These are phyloP conservation scores for Fusarium beomiforme DNA, from an alignment of 2,329 filamentous ascomycete genomes.

Conservation along the genomic window DNA sequence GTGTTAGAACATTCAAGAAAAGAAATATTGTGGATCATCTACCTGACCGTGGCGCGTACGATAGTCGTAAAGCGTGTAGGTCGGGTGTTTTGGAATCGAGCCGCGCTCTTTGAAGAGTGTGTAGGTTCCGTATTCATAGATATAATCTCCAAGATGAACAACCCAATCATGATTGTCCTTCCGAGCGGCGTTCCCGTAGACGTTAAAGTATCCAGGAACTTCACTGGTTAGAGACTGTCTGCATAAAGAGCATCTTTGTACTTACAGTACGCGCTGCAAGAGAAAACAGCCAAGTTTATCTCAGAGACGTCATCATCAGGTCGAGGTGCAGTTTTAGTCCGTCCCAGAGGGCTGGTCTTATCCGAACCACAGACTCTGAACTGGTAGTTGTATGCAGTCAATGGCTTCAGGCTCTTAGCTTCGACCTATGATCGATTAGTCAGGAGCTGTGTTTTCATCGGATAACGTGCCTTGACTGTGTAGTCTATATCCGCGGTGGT, in stretches of 20 bases:
- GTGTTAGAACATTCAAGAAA: rapidly evolving
- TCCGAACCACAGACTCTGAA: neutral
- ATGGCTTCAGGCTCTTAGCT: neutral
- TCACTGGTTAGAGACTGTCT: rapidly evolving
- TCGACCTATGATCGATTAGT: neutral
- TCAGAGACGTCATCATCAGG: neutral
- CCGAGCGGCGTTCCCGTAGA: neutral
- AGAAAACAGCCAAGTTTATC: neutral
- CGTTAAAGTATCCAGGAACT: neutral
- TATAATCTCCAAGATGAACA: neutral
- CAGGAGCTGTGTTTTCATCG: rapidly evolving
- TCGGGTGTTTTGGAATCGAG: neutral
- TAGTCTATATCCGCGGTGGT: neutral
- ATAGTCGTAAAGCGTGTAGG: neutral
- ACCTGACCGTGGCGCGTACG: neutral
- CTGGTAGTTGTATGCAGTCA: neutral
- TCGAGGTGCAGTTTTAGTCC: neutral
- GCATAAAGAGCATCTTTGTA: rapidly evolving
- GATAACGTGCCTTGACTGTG: neutral
- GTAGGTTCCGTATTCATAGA: slow-evolving; percentile 1
- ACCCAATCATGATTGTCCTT: neutral
- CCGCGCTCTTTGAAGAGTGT: neutral
- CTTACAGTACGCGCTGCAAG: neutral
- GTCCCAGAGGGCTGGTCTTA: neutral
- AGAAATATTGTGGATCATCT: rapidly evolving